Evolutionary conservation across 495 filamentous ascomycete genomes (phyloP).

Genomic region (Aspergillus coremiiformis): DNA sequence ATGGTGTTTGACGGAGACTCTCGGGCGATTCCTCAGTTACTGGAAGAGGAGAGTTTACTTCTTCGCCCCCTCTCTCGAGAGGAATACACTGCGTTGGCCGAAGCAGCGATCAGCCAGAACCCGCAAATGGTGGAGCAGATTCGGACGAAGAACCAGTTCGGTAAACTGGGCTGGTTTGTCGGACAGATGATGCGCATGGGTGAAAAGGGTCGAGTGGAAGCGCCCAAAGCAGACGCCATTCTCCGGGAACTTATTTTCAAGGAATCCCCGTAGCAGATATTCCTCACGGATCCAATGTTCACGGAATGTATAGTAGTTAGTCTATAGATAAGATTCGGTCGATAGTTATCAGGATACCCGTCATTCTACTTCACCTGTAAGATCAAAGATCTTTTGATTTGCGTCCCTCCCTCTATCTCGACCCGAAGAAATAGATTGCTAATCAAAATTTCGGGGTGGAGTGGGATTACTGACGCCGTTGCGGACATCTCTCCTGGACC

Average conservation of each 20-base stretch:
- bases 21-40: constrained; percentile 48
- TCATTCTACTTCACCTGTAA: not conserved
- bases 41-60: constrained; percentile 59
- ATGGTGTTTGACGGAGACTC: constrained; percentile 49
- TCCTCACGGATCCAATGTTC: not conserved
- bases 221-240: constrained; percentile 59
- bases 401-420: too few relatives aligned
- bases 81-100: constrained; percentile 40
- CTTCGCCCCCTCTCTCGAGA: constrained; percentile 49
- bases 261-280: constrained; percentile 1
- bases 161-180: constrained; percentile 81
- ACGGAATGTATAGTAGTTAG: not conserved
- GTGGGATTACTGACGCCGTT: constrained; percentile 17
- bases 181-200: constrained; percentile 83
- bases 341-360: not conserved
- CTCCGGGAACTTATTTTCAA: constrained; percentile 50
- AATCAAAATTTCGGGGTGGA: constrained; percentile 18
- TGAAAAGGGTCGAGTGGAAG: constrained; percentile 69
- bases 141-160: constrained; percentile 52
- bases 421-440: constrained; percentile 22
- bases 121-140: constrained; percentile 61
- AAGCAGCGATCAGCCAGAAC: constrained; percentile 41
- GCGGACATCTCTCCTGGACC: constrained; percentile 42
- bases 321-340: constrained; percentile 7
- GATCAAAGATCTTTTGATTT: not conserved